These are phyloP conservation scores for Hymenoscyphus albidus DNA, from an alignment of 2,329 filamentous ascomycete species.

Conservation along the genomic window DNA sequence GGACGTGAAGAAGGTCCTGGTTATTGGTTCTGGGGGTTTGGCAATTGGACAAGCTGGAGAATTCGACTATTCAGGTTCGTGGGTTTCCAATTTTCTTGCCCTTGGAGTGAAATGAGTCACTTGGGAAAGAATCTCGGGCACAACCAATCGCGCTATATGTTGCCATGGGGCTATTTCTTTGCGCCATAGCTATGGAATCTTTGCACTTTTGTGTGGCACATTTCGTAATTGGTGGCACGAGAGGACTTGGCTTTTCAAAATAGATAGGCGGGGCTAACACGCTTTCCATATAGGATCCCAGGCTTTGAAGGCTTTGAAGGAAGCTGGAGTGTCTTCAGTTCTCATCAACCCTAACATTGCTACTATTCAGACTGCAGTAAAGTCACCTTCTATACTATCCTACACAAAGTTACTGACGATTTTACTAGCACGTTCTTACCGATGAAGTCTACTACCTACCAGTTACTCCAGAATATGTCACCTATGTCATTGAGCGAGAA, in stretches of 20 bases:
- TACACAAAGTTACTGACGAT: neutral
- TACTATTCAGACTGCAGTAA: slow-evolving; percentile 84
- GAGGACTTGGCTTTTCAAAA: neutral
- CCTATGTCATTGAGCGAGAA: slow-evolving; percentile 95
- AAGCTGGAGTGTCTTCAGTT: slow-evolving; percentile 85
- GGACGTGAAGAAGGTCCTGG: slow-evolving; percentile 93
- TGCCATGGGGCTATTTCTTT: neutral
- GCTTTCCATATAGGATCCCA: slow-evolving; percentile 66
- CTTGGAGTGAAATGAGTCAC: slow-evolving; percentile 26
- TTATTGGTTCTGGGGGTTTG: slow-evolving; percentile 92
- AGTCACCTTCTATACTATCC: neutral
- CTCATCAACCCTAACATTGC: slow-evolving; percentile 98
- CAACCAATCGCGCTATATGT: slow-evolving; percentile 3
- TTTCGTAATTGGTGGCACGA: neutral
- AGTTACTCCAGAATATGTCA: slow-evolving; percentile 95
- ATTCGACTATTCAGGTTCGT: slow-evolving; percentile 91
- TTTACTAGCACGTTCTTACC: slow-evolving; percentile 69
- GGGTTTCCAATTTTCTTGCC: slow-evolving; percentile 7
- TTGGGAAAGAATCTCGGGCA: neutral
- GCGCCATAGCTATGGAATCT: neutral
- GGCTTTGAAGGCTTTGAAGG: slow-evolving; percentile 93
- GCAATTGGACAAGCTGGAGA: slow-evolving; percentile 97
- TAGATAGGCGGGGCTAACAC: slow-evolving; percentile 18
- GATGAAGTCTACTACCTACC: slow-evolving; percentile 98
- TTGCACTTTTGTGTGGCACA: neutral